Conservation (phyloP, 176 grass and related monocot species). For the Oropetium thomaeum region DNA sequence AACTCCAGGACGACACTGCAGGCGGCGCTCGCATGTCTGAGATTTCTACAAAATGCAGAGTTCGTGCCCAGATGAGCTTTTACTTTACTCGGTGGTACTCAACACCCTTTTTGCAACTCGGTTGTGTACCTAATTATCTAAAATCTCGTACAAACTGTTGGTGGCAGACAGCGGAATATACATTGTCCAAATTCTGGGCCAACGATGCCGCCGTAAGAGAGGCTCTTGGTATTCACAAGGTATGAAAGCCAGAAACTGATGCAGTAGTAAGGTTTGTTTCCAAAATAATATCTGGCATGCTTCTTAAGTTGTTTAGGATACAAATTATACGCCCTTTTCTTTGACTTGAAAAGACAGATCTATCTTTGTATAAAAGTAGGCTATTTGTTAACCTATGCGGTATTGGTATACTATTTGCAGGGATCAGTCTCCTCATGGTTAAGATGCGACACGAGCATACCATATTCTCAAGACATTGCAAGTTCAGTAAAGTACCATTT, state of each 20-base stretch:
- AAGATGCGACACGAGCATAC: too few relatives aligned
- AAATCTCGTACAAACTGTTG: background rate
- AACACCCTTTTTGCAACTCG: background rate
- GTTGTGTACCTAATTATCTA: background rate
- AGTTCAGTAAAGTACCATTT: too few relatives aligned
- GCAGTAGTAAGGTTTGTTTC: background rate
- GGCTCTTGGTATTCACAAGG: constrained; percentile 50
- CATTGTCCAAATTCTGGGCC: constrained; percentile 47
- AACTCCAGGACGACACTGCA: constrained; percentile 9
- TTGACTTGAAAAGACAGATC: background rate
- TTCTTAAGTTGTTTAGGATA: background rate
- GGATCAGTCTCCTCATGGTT: too few relatives aligned
- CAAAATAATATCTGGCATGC: background rate
- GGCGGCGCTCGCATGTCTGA: constrained; percentile 26
- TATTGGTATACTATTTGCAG: background rate
- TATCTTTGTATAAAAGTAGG: background rate
- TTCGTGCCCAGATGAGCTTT: constrained; percentile 4
- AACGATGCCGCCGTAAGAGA: constrained; percentile 49
- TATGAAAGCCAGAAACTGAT: constrained; percentile 26
- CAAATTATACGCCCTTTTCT: background rate
- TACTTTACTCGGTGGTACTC: background rate
- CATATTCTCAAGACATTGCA: too few relatives aligned
- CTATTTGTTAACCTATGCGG: background rate
- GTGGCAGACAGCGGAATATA: constrained; percentile 38
- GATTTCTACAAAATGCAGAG: constrained; percentile 36